Base-by-base conservation (phyloP, 495 filamentous ascomycete species). In the Amniculicola lignicola region DNA sequence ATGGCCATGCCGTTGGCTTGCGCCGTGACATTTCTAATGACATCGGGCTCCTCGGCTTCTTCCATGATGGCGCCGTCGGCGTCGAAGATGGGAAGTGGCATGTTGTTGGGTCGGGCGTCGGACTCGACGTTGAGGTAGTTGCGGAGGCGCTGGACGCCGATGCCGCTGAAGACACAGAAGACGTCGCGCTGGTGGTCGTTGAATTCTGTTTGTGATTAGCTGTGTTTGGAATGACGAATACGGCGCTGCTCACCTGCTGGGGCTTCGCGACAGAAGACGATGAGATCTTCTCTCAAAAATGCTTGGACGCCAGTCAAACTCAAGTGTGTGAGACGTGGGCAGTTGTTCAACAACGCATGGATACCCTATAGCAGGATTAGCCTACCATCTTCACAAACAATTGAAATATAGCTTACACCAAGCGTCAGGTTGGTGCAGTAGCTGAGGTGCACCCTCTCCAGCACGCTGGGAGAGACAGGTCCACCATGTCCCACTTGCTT, bases 81-180 rank as follows among this genome's bases (percentile, higher is more conserved):
- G 9, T 63, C 62, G 48, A 54, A 42, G 5, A 44, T 9, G 10
- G 19, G 7, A 6, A 9, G 7, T 42, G 1, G 33, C 19, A n/a
- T 43, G 22, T 35, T 48, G 42, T 33, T 42, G 31, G 12, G 33
- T 15, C 19, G 27, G 21, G 27, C 18, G 47, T 6, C 7, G 45
- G 45, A 31, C 63, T 75, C 59, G 49, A 21, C 67, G 48, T 94
- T 96, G 27, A 98, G 76, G 63, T 87, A 83, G 21, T 81, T 74
- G 21, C 94, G 89, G 3, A 99, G 80, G 41, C 78, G 77, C 27
- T 75, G 75, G 23, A 99, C 94, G 18, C 90, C 91, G 29, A 80
- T 75, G 9, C 94, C 93, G 15, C 90, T 95, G 70, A 97, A 99
- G 36, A 99, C 94, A 68, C 94, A 99, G 69, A 94, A 99, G 18